Percentiles rank a stretch among this genome's conserved stretches.
These are phyloP conservation scores for Millerozyma acaciae DNA, from an alignment of 805 yeast species.

Conservation along the genomic window DNA sequence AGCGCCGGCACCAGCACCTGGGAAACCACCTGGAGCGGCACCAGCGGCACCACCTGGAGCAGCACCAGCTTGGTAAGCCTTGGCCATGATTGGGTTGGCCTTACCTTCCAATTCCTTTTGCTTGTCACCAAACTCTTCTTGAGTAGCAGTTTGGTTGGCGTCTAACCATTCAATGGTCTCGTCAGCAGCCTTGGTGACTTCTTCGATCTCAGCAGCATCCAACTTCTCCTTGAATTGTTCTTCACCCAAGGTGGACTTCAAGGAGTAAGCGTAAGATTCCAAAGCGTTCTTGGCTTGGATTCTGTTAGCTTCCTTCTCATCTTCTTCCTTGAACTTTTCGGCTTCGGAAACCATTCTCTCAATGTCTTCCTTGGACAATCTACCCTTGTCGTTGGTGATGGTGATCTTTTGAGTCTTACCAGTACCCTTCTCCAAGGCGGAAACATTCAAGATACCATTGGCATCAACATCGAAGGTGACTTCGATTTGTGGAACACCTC, in stretches of 20 bases:
- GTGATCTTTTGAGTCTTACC: conserved; percentile 97
- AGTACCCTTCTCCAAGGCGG: conserved; percentile 97
- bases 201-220: conserved; percentile 62
- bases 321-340: conserved; percentile 95
- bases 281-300: conserved; percentile 91
- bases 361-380: conserved; percentile 95
- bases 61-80: conserved; percentile 89
- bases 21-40: conserved; percentile 52
- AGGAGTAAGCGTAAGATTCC: conserved; percentile 92
- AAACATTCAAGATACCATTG: conserved; percentile 93
- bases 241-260: conserved; percentile 70
- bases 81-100: conserved; percentile 95
- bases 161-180: conserved; percentile 91
- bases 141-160: conserved; percentile 84
- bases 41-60: conserved; percentile 68
- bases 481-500: conserved; percentile 98
- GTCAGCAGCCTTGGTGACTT: conserved; percentile 73
- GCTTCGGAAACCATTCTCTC: conserved; percentile 98
- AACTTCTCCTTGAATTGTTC: conserved; percentile 39
- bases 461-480: conserved; percentile 97
- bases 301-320: conserved; percentile 91
- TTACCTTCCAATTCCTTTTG: conserved; percentile 93
- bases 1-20: conserved; percentile 58
- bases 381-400: conserved; percentile 98
- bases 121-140: conserved; percentile 87